These are phyloP conservation scores for Barnettozyma botsteinii DNA, from an alignment of 805 yeast genomes.

Conservation along the genomic window DNA sequence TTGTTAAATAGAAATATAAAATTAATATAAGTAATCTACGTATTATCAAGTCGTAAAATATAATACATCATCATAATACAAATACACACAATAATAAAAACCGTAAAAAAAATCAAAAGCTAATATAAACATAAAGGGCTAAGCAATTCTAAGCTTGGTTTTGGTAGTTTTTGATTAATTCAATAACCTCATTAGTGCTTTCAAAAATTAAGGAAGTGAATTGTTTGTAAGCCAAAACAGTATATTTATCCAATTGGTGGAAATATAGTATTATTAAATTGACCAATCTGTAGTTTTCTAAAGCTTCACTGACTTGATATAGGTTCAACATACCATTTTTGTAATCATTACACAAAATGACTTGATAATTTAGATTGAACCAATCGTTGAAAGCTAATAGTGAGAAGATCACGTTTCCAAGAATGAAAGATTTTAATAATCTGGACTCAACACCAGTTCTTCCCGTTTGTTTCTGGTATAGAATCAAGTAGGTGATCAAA, in stretches of 20 bases:
- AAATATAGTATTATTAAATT: slow-evolving; percentile 6
- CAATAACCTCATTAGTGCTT: slow-evolving; percentile 6
- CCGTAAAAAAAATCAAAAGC: too few species aligned
- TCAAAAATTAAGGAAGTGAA: slow-evolving; percentile 11
- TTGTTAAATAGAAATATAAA: not conserved
- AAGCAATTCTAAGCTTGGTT: not conserved
- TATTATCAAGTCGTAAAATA: not conserved
- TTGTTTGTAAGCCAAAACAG: slow-evolving; percentile 16
- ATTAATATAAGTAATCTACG: too few species aligned
- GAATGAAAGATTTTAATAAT: slow-evolving; percentile 17
- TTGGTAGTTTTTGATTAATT: slow-evolving; percentile 3
- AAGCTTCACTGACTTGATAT: slow-evolving; percentile 20
- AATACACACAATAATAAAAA: not conserved
- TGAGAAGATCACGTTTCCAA: slow-evolving; percentile 18
- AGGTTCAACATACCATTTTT: slow-evolving; percentile 23
- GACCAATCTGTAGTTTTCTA: slow-evolving; percentile 18
- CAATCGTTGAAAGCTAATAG: slow-evolving; percentile 20
- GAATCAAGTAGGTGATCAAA: slow-evolving; percentile 9
- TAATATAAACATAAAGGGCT: too few species aligned
- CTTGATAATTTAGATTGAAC: slow-evolving; percentile 20
- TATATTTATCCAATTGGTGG: slow-evolving; percentile 5
- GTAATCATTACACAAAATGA: slow-evolving; percentile 25
- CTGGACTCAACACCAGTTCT: slow-evolving; percentile 22
- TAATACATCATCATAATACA: too few species aligned
- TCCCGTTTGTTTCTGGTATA: slow-evolving; percentile 6